Conservation (phyloP, 345 rosid species). For the Sonneratia alba region DNA sequence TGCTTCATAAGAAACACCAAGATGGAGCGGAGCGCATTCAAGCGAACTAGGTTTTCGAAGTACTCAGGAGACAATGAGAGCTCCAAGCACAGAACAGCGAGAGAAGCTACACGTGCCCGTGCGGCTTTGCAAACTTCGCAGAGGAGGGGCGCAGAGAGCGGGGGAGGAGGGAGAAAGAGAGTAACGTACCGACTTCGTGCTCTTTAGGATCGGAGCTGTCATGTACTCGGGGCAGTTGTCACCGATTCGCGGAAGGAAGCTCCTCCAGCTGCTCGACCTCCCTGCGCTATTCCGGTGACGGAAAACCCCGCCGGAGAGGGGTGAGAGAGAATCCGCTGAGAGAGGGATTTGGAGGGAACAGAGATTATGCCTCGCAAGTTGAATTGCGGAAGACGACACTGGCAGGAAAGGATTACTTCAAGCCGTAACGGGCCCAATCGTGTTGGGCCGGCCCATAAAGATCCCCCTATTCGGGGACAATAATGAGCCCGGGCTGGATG, state of each 20-base stretch:
- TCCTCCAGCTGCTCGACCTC: constrained; percentile 68
- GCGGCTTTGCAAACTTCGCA: not conserved
- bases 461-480: too few relatives aligned
- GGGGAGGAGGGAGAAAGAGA: constrained; percentile 8
- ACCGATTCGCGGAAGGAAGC: constrained; percentile 77
- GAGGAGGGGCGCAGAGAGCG: not conserved
- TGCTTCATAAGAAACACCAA: not conserved
- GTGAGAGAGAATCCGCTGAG: not conserved
- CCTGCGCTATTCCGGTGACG: not conserved
- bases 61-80: too few relatives aligned
- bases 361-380: constrained; percentile 1
- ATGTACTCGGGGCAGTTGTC: constrained; percentile 68
- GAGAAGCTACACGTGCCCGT: not conserved
- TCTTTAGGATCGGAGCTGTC: constrained; percentile 65
- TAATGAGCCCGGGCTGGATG: too few relatives aligned
- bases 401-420: not conserved
- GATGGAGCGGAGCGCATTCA: not conserved
- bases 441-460: not conserved
- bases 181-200: constrained; percentile 46
- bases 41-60: not conserved
- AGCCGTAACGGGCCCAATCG: constrained; percentile 1
- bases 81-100: not conserved
- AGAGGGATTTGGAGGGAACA: not conserved
- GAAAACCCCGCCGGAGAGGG: not conserved
- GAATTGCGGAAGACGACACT: not conserved